Conservation (phyloP, 2,329 filamentous ascomycete genomes). For the Dendryphion nanum region DNA sequence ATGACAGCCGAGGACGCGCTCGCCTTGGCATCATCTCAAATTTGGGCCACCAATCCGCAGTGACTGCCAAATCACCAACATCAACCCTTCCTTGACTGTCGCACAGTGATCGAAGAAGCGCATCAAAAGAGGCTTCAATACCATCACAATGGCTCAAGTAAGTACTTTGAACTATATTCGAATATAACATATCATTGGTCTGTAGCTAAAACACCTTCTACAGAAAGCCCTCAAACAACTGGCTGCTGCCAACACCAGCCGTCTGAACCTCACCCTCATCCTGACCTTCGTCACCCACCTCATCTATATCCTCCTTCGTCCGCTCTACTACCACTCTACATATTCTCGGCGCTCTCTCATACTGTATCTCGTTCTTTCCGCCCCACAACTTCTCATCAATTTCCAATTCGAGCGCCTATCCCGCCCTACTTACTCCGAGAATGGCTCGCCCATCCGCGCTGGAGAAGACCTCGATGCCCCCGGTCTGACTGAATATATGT, state of each 20-base stretch:
- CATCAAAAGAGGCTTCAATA: too few species aligned
- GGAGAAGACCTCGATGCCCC: conserved; percentile 87
- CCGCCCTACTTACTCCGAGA: conserved; percentile 65
- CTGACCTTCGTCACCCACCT: conserved; percentile 70
- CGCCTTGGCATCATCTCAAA: too few species aligned
- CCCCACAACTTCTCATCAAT: conserved; percentile 76
- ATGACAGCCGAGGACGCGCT: background rate
- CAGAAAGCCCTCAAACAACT: conserved; percentile 58
- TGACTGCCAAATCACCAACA: background rate
- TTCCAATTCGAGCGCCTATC: conserved; percentile 82
- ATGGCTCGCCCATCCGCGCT: conserved; percentile 64
- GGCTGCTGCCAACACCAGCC: conserved; percentile 74
- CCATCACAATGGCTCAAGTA: too few species aligned
- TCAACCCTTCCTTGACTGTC: too few species aligned
- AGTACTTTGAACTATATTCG: too few species aligned
- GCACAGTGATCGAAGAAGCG: too few species aligned
- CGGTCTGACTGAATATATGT: conserved; percentile 96
- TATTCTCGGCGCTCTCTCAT: conserved; percentile 51
- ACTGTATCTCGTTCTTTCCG: conserved; percentile 69
- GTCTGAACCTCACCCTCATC: conserved; percentile 79
- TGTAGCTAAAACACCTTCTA: too few species aligned
- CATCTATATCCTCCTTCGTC: conserved; percentile 71
- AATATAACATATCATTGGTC: too few species aligned
- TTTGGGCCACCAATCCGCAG: too few species aligned
- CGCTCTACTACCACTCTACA: conserved; percentile 61